phyloP scores from a whole-genome alignment of 805 yeast genomes.

The Maudiozyma bulderi region DNA sequence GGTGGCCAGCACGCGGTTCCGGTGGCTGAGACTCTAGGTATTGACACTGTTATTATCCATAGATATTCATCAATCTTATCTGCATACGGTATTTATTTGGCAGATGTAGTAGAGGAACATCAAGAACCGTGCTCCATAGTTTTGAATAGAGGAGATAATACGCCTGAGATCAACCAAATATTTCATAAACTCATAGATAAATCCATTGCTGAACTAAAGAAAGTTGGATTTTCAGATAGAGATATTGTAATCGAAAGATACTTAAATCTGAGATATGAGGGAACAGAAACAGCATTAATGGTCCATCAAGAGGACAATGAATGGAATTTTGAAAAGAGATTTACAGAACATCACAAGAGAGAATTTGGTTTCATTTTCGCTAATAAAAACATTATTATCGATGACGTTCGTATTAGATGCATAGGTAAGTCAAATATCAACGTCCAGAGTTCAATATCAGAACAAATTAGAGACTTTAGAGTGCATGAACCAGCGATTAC shows the following conservation, averaged over 20 bases:
- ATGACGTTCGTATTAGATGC: constrained; percentile 66
- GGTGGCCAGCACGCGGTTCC: constrained; percentile 87
- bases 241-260: constrained; percentile 50
- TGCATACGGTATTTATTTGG: constrained; percentile 82
- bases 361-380: constrained; percentile 67
- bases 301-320: constrained; percentile 31
- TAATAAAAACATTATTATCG: constrained; percentile 51
- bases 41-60: constrained; percentile 60
- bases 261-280: constrained; percentile 71
- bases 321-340: constrained; percentile 35
- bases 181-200: constrained; percentile 36
- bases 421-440: constrained; percentile 49
- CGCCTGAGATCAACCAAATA: constrained; percentile 33
- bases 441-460: constrained; percentile 37
- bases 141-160: constrained; percentile 26
- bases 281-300: constrained; percentile 85
- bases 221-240: constrained; percentile 45
- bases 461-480: constrained; percentile 37
- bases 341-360: constrained; percentile 46
- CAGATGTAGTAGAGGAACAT: constrained; percentile 74
- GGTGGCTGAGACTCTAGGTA: constrained; percentile 63
- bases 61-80: constrained; percentile 75
- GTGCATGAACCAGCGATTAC: constrained; percentile 12
- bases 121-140: constrained; percentile 59
- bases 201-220: constrained; percentile 33